Evolutionary conservation across 129 eudicot genomes (phyloP), one percentile per base, ranked within the genome.

Genomic region (Centaurea solstitialis): DNA sequence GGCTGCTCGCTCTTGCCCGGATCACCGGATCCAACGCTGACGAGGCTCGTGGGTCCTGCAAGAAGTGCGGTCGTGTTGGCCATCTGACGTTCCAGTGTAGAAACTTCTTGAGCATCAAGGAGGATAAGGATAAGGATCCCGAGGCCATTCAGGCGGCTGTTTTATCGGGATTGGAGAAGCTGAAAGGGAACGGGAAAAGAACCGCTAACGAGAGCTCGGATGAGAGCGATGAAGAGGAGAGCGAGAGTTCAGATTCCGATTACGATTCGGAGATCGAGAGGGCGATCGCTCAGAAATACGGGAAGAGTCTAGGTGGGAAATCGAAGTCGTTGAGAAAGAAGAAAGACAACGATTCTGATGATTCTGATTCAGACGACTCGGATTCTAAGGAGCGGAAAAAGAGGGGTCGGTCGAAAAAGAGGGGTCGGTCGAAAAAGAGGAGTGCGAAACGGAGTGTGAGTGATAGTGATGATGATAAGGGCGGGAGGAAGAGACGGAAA

Each of bases 21-120:
- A 81, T 95, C 15, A 93, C 97, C 0, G 88, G 90, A 47, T 83
- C 94, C 5, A 88, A 86, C 77, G 93, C 92, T 18, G 97, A 95
- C 39, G 98, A 93, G 88, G 88, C 90, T 21, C 98, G 99, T 82
- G 99, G 99, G 10, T 81, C 97, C 18, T 95, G 98, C 85, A 92
- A 92, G 90, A 92, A 79, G 73, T 95, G 99, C 69, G 98, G 98
- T 4, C 90, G 99, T 40, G 99, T 95, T 5, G 99, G 99, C 22
- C 99, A 95, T 75, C 75, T 95, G 65, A 92, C 97, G 13, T 92
- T 88, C 39, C 98, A 95, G 73, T 93, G 99, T 80, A 85, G 97
- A 77, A 95, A 95, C 83, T 93, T 95, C 13, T 57, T 91, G 80
- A 93, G 98, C 82, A 88, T 87, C 7, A 95, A 93, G 86, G 94